phyloP scores from a whole-genome alignment of 495 filamentous ascomycete species.

The Penicillium mononematosum region DNA sequence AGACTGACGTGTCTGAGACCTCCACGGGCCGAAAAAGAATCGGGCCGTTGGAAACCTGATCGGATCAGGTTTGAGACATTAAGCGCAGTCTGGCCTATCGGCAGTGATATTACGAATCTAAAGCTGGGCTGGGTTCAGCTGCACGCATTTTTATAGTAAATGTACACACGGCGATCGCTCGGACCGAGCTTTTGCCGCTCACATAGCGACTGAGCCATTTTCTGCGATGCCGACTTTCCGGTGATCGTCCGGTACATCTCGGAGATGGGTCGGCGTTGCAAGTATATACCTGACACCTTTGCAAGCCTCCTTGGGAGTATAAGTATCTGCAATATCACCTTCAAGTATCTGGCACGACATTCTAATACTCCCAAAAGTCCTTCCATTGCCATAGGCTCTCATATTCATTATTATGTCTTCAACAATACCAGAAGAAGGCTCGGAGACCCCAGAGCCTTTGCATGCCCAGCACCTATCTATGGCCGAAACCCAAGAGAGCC shows the following conservation, averaged over 20 bases:
- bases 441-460: constrained; percentile 1
- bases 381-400: neutral
- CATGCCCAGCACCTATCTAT: neutral
- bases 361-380: neutral
- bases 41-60: neutral
- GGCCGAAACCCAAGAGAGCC: constrained; percentile 26
- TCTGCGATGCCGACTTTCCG: neutral
- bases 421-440: neutral
- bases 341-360: neutral
- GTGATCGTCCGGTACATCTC: constrained; percentile 4
- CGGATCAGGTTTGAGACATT: neutral
- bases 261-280: constrained; percentile 1
- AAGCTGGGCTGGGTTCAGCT: neutral
- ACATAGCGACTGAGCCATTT: neutral
- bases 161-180: neutral
- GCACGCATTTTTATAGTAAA: neutral
- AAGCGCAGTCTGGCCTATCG: neutral
- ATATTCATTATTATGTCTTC: constrained; percentile 2
- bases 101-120: neutral
- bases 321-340: neutral
- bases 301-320: neutral
- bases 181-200: neutral
- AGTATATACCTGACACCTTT: neutral
- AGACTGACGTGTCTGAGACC: neutral
- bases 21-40: neutral